phyloP scores from a whole-genome alignment of 768 basidiomycete genomes.

The Boletus barrowsii region DNA sequence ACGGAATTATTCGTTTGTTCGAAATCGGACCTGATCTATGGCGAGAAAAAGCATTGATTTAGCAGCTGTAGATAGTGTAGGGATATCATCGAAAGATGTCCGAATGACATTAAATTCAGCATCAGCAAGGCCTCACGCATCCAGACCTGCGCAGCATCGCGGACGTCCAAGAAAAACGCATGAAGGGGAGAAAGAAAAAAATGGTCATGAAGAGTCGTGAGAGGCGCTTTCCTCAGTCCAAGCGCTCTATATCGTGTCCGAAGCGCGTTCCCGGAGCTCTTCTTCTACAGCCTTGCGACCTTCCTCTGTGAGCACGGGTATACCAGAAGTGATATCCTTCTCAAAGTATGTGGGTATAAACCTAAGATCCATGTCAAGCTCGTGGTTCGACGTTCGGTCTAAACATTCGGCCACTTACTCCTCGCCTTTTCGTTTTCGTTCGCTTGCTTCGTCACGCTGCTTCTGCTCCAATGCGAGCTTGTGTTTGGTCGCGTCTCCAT shows the following conservation, averaged over 20 bases:
- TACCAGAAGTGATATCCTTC: conserved; percentile 61
- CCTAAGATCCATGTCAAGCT: conserved; percentile 33
- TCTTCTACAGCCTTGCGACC: conserved; percentile 74
- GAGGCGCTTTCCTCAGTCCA: not conserved
- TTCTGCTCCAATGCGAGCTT: conserved; percentile 91
- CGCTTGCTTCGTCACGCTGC: conserved; percentile 86
- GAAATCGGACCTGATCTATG: not conserved
- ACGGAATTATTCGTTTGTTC: not conserved
- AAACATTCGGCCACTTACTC: conserved; percentile 51
- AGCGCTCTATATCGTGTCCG: conserved; percentile 15
- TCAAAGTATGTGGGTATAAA: conserved; percentile 79
- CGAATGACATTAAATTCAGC: conserved; percentile 9
- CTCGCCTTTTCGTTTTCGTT: conserved; percentile 76
- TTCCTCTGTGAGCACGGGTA: conserved; percentile 62
- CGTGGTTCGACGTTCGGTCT: not conserved
- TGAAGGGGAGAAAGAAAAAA: not conserved
- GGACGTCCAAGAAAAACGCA: conserved; percentile 12
- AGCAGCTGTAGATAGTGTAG: conserved; percentile 22
- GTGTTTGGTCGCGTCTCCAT: conserved; percentile 83
- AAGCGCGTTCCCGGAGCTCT: conserved; percentile 43
- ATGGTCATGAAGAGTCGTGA: conserved; percentile 12
- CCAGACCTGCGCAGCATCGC: not conserved
- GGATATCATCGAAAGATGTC: conserved; percentile 27
- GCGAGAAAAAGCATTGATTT: conserved; percentile 8
- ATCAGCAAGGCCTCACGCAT: conserved; percentile 5